phyloP scores from a whole-genome alignment of 2,329 filamentous ascomycete genomes.

The Apiospora rasikravindrae region DNA sequence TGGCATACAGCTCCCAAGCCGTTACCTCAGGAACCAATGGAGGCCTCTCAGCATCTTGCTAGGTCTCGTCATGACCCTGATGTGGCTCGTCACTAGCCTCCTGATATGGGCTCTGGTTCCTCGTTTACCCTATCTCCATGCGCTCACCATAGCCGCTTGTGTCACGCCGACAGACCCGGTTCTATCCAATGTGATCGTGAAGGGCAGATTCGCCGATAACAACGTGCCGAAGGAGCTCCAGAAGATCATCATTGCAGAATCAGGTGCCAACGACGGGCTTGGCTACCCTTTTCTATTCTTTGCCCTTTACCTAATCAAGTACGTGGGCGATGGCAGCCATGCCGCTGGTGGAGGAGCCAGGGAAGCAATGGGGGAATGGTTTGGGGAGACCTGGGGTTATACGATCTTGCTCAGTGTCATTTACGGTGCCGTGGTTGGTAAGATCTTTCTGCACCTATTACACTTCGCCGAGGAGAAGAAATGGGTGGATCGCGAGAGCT shows the following conservation, averaged over 20 bases:
- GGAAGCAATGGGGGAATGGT: constrained; percentile 79
- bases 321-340: constrained; percentile 62
- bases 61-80: constrained; percentile 81
- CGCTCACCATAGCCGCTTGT: constrained; percentile 80
- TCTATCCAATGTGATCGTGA: constrained; percentile 87
- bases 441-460: constrained; percentile 80
- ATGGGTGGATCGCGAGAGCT: constrained; percentile 86
- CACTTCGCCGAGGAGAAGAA: constrained; percentile 83
- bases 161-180: constrained; percentile 93
- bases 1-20: constrained; percentile 84
- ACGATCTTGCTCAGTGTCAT: constrained; percentile 77
- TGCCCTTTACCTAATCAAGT: constrained; percentile 83
- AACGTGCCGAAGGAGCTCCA: constrained; percentile 85
- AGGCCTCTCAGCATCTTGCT: constrained; percentile 75
- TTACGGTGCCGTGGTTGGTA: constrained; percentile 80
- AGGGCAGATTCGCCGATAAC: constrained; percentile 90
- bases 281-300: constrained; percentile 90
- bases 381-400: constrained; percentile 85
- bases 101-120: constrained; percentile 80
- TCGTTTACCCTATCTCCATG: constrained; percentile 73
- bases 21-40: constrained; percentile 82
- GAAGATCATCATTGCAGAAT: constrained; percentile 81
- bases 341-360: constrained; percentile 63
- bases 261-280: constrained; percentile 86
- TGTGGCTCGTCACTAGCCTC: constrained; percentile 86